phyloP scores from a whole-genome alignment of 1,284 basidiomycete species.

The Phlebopus sp. region DNA sequence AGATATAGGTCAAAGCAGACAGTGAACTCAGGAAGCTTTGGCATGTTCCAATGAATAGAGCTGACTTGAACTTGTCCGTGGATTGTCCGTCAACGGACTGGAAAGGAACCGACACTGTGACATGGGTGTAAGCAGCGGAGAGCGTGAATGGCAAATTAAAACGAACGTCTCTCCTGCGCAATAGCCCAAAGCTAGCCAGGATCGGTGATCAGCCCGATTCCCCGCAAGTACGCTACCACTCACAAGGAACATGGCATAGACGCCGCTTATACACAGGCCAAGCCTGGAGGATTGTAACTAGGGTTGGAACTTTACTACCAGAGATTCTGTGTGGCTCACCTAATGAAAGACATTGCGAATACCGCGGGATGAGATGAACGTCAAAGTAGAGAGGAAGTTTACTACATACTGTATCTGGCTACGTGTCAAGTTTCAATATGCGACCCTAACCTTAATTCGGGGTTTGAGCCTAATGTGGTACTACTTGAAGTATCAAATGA shows the following conservation, averaged over 20 bases:
- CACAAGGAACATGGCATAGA: slow-evolving; percentile 79
- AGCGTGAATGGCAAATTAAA: neutral
- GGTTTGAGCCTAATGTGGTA: slow-evolving; percentile 9
- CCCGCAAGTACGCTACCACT: slow-evolving; percentile 24
- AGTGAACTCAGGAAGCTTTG: slow-evolving; percentile 82
- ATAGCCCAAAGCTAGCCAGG: slow-evolving; percentile 71
- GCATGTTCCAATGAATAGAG: slow-evolving; percentile 83
- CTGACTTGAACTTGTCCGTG: slow-evolving; percentile 81
- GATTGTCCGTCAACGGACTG: slow-evolving; percentile 59
- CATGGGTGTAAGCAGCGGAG: slow-evolving; percentile 9
- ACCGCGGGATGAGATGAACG: neutral
- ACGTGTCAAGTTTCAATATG: slow-evolving; percentile 23
- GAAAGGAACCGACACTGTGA: slow-evolving; percentile 81
- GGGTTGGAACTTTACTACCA: neutral
- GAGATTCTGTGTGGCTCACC: slow-evolving; percentile 13
- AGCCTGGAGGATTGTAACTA: slow-evolving; percentile 41
- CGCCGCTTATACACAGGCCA: slow-evolving; percentile 62
- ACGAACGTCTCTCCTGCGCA: slow-evolving; percentile 85
- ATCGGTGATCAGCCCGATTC: slow-evolving; percentile 3
- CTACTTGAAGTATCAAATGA: no score
- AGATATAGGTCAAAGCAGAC: slow-evolving; percentile 79
- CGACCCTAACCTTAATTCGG: slow-evolving; percentile 25
- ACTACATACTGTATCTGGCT: slow-evolving; percentile 6
- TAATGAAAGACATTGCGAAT: slow-evolving; percentile 27
- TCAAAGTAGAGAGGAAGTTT: neutral